Base-by-base conservation (phyloP, 257 asterid species). In the Nicotiana knightiana region DNA sequence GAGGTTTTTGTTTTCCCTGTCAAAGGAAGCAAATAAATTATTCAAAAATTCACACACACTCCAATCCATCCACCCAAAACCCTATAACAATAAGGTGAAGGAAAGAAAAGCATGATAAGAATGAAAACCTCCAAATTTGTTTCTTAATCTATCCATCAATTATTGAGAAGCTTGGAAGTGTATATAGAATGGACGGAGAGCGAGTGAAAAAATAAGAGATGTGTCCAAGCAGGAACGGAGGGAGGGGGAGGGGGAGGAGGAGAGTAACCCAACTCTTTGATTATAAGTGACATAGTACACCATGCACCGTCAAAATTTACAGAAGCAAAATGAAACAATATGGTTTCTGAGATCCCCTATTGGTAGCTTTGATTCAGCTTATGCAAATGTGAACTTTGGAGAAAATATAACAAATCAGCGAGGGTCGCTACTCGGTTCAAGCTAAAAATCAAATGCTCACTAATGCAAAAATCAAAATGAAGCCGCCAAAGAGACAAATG, bases 1-100 rank as follows among this genome's bases (percentile, higher is more conserved):
- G 83, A 95, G 97, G 88, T 95, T 95, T 88, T 93, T 95, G 88
- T 95, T 96, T 87, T 96, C 99, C 90, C 99, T 96, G 92, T 70
- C 77, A 84, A 78, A 85, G 71, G 57, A 70, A 76, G 64, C 18
- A 21, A 21, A 21, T 39, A 62, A 81, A 24, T 32, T 17, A 85
- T 53, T 26, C 79, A 48, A 30, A 24, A 48, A 73, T 48, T 43
- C 16, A 73, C 24, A 48, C 26, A 24, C 9, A 1, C 62, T 48
- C 79, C 62, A 48, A 73, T 48, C 43, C 62, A 26, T 73, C 79
- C n/a, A 26, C 12, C 15, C 59, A 71, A 71, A 26, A 71, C 37
- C 51, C 59, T 13, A 48, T 26, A 26, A 48, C 26, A 6, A 13
- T 26, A 48, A 24, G 79, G 15, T 48, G 43, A 73, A 15, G 62